Percentiles rank a stretch among this genome's conserved stretches.
These are phyloP conservation scores for Euptelea pleiosperma DNA, from an alignment of 164 flowering plant species.

Conservation along the genomic window DNA sequence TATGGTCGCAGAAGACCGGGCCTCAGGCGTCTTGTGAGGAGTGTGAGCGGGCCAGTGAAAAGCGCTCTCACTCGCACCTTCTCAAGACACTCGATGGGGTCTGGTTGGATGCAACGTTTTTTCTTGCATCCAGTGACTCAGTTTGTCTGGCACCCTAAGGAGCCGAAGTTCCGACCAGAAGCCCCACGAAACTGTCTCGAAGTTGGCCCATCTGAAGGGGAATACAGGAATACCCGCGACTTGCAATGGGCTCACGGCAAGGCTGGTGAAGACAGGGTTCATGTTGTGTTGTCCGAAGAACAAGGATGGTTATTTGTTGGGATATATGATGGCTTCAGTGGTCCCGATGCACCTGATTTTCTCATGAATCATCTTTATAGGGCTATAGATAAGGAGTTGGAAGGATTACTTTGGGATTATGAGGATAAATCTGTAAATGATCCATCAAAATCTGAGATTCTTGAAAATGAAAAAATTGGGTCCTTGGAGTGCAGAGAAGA, in stretches of 20 bases:
- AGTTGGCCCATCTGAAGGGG: conserved; percentile 37
- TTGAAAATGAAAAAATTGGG: conserved; percentile 11
- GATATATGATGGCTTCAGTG: conserved; percentile 50
- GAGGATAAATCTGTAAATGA: conserved; percentile 30
- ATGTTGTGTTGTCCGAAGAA: conserved; percentile 41
- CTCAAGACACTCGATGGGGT: conserved; percentile 37
- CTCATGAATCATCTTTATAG: conserved; percentile 56
- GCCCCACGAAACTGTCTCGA: conserved; percentile 38
- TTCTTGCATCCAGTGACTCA: conserved; percentile 47
- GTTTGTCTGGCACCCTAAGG: conserved; percentile 46
- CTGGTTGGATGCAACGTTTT: conserved; percentile 55
- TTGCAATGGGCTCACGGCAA: conserved; percentile 45
- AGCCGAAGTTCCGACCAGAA: conserved; percentile 39
- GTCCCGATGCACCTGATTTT: conserved; percentile 64
- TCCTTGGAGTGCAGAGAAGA: conserved; percentile 19
- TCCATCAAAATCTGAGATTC: conserved; percentile 22
- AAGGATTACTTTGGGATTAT: conserved; percentile 64
- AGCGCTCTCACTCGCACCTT: conserved; percentile 46
- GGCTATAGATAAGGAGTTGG: conserved; percentile 55
- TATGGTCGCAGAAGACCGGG: conserved; percentile 39
- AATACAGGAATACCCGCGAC: conserved; percentile 33
- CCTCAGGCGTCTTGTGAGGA: conserved; percentile 46
- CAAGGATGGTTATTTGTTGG: conserved; percentile 60
- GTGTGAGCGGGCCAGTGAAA: conserved; percentile 57
- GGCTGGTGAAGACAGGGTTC: conserved; percentile 48